Base-by-base conservation (phyloP, 305 asterid genomes). In the Fraxinus paxiana region DNA sequence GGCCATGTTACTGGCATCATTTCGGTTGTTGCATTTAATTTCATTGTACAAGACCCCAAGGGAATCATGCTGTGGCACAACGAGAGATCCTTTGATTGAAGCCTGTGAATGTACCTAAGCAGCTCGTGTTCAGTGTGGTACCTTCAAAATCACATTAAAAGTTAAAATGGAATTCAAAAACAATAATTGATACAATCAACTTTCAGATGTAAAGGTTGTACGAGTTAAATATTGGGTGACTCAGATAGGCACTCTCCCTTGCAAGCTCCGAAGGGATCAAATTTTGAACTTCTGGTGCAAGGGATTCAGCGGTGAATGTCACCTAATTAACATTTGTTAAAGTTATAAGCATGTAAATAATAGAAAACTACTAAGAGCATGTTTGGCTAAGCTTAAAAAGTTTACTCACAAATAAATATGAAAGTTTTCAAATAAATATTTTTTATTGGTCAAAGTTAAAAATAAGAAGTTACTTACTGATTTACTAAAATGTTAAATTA, bases 1-100 rank as follows among this genome's bases (percentile, higher is more conserved):
- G 99, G 98, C 97, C 97, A 96, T 56, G 98, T 94, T 73, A 96
- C 96, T 0, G 98, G 98, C 97, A 94, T 92, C 98, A 96, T 94
- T 86, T 96, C 98, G 3, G 98, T 88, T 0, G 99, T 94, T 46
- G 98, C 98, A 31, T 94, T 96, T 87, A 94, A 75, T 83, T 96
- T 96, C 99, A 96, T 96, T 2, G 98, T 96, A 83, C 99, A 96
- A 73, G 99, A 96, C 77, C 99, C 99, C 85, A 96, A 84, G 3
- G 99, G 98, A 87, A 96, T 96, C 99, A 96, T 96, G 87, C 97
- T 96, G 63, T 94, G 98, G 91, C 98, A 92, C 86, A 96, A 83
- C 0, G 98, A 93, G 56, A 93, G 91, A 81, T 93, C 97, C 88
- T 91, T 93, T 0, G 97, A 83, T 80, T 92, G 96, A 24, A 93